Base-by-base conservation (phyloP, 2,329 filamentous ascomycete species). In the Trichoderma sp. region DNA sequence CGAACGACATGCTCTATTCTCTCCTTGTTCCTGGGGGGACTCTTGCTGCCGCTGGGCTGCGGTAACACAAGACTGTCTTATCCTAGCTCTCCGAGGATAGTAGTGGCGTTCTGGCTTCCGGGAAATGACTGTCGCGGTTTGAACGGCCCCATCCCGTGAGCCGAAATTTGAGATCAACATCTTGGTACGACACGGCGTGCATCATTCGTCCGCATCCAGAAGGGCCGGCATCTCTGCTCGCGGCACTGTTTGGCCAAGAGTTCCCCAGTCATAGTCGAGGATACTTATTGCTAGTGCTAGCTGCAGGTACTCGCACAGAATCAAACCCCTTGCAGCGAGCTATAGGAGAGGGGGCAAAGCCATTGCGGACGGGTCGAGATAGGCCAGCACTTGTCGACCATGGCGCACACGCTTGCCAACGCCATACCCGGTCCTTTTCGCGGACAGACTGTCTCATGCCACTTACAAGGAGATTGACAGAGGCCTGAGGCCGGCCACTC, bases 21-120 rank as follows among this genome's bases (percentile, higher is more conserved):
- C 26, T 45, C 19, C 43, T 21, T 34, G 30, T 34, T 34, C 24
- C 41, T 41, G 21, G 21, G 9, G 9, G 7, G 21, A 21, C 15
- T 64, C 19, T 44, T 28, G 21, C 43, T n/a, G 61, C 26, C 26
- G 44, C 43, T 21, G 43, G 55, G 50, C 21, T 51, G 44, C 21
- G 39, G 64, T 66, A 39, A 41, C 64, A 57, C 64, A 24, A 66
- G 34, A 54, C 50, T 50, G 48, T 57, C 58, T 55, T 50, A 34
- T 43, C 50, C 51, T 41, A 63, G 44, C 30, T 63, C 24, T 17
- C 58, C 24, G 43, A 43, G 59, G 43, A 66, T 41, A 2, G n/a
- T n/a, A n/a, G 34, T 44, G 28, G 41, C n/a, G n/a, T 51, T 19
- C 58, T 61, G 45, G 58, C 51, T 56, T 50, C 51, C 44, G 59